Evolutionary conservation across 345 rosid genomes (phyloP), one percentile per base, ranked within the genome.

Genomic region (Eucalyptus pauciflora): DNA sequence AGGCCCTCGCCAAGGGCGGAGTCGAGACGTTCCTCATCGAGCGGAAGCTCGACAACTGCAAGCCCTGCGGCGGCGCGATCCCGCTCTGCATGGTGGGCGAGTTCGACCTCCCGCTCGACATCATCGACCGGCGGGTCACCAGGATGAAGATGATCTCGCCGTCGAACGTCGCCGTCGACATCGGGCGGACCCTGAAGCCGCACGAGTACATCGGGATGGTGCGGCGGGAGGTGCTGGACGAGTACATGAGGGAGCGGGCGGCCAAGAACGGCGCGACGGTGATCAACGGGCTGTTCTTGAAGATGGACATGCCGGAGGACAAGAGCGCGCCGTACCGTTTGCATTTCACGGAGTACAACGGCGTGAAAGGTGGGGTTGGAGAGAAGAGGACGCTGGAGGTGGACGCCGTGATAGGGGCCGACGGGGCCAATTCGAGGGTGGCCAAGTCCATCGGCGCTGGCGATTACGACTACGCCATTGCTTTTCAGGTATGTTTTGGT

Each of bases 131-230:
- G 85, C 90, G 90, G 22, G 99, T 96, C 87, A 97, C 99, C 46
- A 95, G 95, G 92, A 97, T 97, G 99, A 97, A 96, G 94, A 97
- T 97, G 99, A 96, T 97, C 14, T 96, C 99, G 2, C 99, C 99
- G 13, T 97, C 98, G n/a, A 97, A 97, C 90, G 93, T 97, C 14
- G 96, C 99, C 13, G 99, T 97, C n/a, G 98, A 97, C 48, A 96
- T 97, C n/a, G 99, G 99, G 11, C 94, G 90, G 87, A 97, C 98
- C n/a, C 91, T 97, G 86, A 97, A 97, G 94, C 96, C 98, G 12
- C 99, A 97, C 76, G 98, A 97, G 95, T 97, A 97, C n/a, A 97
- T 97, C 9, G 98, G 99, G 76, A 97, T 96, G 99, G 98, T 96
- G 94, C 94, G 99, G 91, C 86, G 99, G 25, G 99, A 97, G 89